A percentile compares a stretch with the other conserved stretches of the same genome.
These are phyloP conservation scores for Diaporthe eres DNA, from an alignment of 2,329 filamentous ascomycete species.

Conservation along the genomic window DNA sequence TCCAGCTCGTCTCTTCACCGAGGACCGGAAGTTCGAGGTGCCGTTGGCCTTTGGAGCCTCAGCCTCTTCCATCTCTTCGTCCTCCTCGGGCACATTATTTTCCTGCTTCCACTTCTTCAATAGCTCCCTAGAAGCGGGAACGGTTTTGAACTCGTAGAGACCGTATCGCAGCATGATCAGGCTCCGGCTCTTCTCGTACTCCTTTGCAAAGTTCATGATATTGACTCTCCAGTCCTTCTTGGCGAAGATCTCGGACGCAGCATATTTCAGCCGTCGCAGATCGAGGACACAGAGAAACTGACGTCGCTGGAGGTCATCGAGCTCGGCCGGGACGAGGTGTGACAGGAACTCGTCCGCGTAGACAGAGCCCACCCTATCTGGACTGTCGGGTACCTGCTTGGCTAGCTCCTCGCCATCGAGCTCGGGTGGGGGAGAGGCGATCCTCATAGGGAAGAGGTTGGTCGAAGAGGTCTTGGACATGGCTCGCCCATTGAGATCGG, in stretches of 20 bases:
- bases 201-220: conserved; percentile 73
- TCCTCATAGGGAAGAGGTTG: conserved; percentile 71
- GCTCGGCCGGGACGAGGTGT: conserved; percentile 69
- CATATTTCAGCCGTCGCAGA: conserved; percentile 72
- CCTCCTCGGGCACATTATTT: conserved; percentile 66
- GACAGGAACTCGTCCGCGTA: conserved; percentile 73
- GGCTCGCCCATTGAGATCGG: conserved; percentile 63
- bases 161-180: conserved; percentile 74
- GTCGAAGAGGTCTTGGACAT: conserved; percentile 64
- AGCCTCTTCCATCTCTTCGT: conserved; percentile 55
- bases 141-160: conserved; percentile 74
- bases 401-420: conserved; percentile 69
- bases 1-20: conserved; percentile 69
- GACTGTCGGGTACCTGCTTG: conserved; percentile 67
- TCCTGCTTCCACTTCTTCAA: conserved; percentile 71
- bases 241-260: conserved; percentile 71
- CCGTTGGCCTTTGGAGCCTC: conserved; percentile 49
- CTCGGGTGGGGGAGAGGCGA: conserved; percentile 69
- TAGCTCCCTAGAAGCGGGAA: conserved; percentile 70
- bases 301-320: conserved; percentile 71
- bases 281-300: conserved; percentile 76
- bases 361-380: conserved; percentile 66
- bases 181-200: conserved; percentile 75
- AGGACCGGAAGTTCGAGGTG: conserved; percentile 50
- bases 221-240: conserved; percentile 76